A percentile compares a stretch with the other conserved stretches of the same genome.
These are phyloP conservation scores for Fusarium hostae DNA, from an alignment of 2,329 filamentous ascomycete species.

Conservation along the genomic window DNA sequence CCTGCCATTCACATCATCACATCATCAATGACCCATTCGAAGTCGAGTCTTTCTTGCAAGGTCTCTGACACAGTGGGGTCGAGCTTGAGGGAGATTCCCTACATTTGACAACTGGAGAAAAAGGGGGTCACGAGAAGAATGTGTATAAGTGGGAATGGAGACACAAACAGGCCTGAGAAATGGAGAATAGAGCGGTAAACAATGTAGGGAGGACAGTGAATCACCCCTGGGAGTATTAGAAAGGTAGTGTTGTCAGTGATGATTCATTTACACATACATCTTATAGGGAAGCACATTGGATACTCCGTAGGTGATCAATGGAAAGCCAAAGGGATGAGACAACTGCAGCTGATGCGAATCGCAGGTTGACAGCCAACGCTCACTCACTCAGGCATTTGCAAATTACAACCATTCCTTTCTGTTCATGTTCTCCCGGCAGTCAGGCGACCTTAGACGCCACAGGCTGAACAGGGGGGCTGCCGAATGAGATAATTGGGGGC, in stretches of 20 bases:
- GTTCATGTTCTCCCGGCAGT: slow-evolving; percentile 26
- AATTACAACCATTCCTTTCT: neutral
- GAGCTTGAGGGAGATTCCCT: slow-evolving; percentile 7
- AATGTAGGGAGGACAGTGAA: slow-evolving; percentile 12
- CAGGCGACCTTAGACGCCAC: slow-evolving; percentile 34
- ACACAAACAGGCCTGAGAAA: neutral
- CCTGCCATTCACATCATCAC: slow-evolving; percentile 12
- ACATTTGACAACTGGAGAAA: slow-evolving; percentile 5
- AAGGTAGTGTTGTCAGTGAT: slow-evolving; percentile 7
- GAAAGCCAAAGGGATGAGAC: neutral
- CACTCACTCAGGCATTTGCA: neutral
- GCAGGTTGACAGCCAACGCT: neutral
- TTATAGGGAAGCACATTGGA: neutral
- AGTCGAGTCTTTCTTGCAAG: slow-evolving; percentile 7
- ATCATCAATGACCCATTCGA: slow-evolving; percentile 1
- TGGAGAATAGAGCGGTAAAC: slow-evolving; percentile 6
- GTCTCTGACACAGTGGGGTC: slow-evolving; percentile 20
- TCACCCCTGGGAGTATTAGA: slow-evolving; percentile 13
- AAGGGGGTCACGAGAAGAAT: slow-evolving; percentile 23
- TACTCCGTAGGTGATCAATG: neutral
- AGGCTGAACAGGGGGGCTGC: slow-evolving; percentile 22
- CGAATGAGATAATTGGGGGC: slow-evolving; percentile 30
- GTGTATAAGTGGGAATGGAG: slow-evolving; percentile 13
- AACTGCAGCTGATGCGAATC: neutral
- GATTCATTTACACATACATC: neutral